A percentile compares a stretch with the other conserved stretches of the same genome.
phyloP scores from a whole-genome alignment of 305 asterid genomes.

The Fraxinus nigra region DNA sequence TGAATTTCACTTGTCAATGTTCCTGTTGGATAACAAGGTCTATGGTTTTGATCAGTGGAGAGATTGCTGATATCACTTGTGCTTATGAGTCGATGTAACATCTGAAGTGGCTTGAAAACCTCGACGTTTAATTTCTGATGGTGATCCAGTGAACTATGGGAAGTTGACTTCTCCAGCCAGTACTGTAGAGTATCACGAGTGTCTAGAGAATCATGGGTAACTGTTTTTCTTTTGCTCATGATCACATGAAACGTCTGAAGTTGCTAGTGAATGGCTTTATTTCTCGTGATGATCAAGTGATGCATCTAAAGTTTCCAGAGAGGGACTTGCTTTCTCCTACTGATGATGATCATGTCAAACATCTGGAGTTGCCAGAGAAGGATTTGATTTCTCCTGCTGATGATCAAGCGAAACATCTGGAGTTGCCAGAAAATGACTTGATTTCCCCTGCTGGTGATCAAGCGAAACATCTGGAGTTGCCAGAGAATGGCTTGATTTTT shows the following conservation, averaged over 20 bases:
- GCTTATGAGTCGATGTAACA: not conserved
- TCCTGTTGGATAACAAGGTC: not conserved
- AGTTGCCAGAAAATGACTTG: not conserved
- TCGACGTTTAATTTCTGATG: not conserved
- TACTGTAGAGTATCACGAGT: not conserved
- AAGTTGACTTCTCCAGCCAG: not conserved
- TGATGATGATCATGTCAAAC: not conserved
- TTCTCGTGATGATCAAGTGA: not conserved
- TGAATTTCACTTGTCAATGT: not conserved
- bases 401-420: not conserved
- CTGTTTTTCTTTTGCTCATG: not conserved
- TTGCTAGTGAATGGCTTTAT: not conserved
- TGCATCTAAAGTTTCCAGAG: not conserved
- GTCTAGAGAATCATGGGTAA: not conserved
- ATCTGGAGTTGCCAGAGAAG: not conserved
- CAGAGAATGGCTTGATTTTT: not conserved
- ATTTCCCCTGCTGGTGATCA: not conserved
- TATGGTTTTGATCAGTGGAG: not conserved
- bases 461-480: not conserved
- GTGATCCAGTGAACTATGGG: not conserved
- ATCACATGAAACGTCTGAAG: not conserved
- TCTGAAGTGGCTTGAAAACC: not conserved
- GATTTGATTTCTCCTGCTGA: not conserved
- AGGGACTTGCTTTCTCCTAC: not conserved
- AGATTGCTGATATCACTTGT: not conserved